Base-by-base conservation (phyloP, 2,329 filamentous ascomycete species). In the Camptophora hylomeconis region DNA sequence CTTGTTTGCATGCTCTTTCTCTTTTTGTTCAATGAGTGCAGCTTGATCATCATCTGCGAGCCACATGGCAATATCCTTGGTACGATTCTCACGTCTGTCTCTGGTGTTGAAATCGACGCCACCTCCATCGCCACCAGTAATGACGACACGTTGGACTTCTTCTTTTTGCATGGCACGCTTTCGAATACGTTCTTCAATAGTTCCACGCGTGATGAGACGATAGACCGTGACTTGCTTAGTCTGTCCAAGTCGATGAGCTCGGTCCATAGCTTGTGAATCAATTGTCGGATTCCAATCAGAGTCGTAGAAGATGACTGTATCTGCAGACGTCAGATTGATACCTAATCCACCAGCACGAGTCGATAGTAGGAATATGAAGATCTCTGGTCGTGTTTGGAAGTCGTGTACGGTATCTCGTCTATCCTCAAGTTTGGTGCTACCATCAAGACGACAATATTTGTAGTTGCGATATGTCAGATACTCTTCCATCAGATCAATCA, bases 201-300 rank as follows among this genome's bases (percentile, higher is more conserved):
- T 95, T 39, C 84, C 83, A 24, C 83, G 78, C 1, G 89, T 98
- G 57, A 98, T 95, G 49, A 98, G 76, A 41, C 89, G 82, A 57
- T 95, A 98, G 7, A 98, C 89, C 0, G 86, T 94, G 33, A 98
- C 89, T 57, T 98, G 89, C 43, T 73, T 74, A 2, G 87, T 95
- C 56, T 98, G 87, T 27, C 89, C 89, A 19, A 98, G 72, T 70
- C 89, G 82, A 72, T 98, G 89, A 8, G 89, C 89, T 54, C 89
- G 80, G 56, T 98, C 89, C 89, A 95, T 95, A 56, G 89, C 89
- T 55, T 98, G 89, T 30, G 82, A 92, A 54, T 98, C 89, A 48
- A 95, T 95, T 3, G 89, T 95, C 0, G 89, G 89, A 53, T 98
- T 98, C 89, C 89, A 98, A 55, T 98, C 89, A 7, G 83, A 92